These are phyloP conservation scores for Eutrema salsugineum DNA, from an alignment of 441 rosid genomes.

Conservation along the genomic window DNA sequence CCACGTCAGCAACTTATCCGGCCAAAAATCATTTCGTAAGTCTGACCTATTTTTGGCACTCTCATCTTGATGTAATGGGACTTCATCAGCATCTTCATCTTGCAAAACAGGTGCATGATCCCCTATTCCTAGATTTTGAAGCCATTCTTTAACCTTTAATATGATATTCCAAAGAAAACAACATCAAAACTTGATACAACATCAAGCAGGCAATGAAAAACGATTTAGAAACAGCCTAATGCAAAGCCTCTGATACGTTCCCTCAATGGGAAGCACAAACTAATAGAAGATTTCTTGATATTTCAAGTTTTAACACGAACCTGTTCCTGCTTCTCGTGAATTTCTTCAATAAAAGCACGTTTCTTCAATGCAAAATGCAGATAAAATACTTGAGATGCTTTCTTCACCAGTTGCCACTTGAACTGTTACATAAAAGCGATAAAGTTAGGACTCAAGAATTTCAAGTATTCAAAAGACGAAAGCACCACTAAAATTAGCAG, in stretches of 20 bases:
- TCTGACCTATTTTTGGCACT: constrained; percentile 75
- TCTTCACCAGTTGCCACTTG: constrained; percentile 88
- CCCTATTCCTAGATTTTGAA: constrained; percentile 99
- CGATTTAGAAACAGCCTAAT: background rate
- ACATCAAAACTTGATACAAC: constrained; percentile 46
- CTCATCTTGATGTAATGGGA: constrained; percentile 75
- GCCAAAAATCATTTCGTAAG: background rate
- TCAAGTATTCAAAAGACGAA: background rate
- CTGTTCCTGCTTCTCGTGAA: constrained; percentile 99
- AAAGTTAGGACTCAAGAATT: constrained; percentile 4
- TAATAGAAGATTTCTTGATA: background rate
- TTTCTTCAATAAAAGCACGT: constrained; percentile 89
- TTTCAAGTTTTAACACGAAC: constrained; percentile 36
- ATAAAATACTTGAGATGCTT: constrained; percentile 90
- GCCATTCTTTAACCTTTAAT: constrained; percentile 99
- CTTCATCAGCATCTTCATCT: constrained; percentile 86
- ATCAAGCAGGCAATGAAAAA: constrained; percentile 17
- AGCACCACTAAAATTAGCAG: background rate
- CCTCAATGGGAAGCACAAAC: background rate
- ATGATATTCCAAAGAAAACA: constrained; percentile 43
- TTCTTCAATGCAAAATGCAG: constrained; percentile 93
- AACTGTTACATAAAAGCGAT: constrained; percentile 48
- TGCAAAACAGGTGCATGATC: constrained; percentile 72
- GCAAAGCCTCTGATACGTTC: background rate
- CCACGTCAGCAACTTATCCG: background rate